phyloP scores from a whole-genome alignment of 2,329 filamentous ascomycete species.

The Daldinia sp. region DNA sequence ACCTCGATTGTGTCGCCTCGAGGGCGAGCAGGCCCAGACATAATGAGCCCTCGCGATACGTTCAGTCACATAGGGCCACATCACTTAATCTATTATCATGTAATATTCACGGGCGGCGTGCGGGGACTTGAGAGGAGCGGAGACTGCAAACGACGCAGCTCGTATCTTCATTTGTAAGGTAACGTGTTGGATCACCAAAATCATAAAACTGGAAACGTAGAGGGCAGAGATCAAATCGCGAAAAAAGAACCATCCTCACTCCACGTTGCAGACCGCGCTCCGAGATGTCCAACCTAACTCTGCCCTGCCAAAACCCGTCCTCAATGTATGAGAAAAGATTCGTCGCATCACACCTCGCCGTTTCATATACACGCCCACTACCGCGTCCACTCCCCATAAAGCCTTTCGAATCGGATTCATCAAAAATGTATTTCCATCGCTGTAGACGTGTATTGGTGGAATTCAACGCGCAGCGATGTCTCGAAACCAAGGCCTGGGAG shows the following conservation, averaged over 20 bases:
- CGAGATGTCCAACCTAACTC: slow-evolving; percentile 45
- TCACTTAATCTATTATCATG: slow-evolving; percentile 3
- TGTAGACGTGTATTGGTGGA: not conserved
- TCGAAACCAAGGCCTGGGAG: not conserved
- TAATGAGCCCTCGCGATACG: not conserved
- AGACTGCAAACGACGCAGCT: not conserved
- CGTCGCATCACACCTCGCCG: slow-evolving; percentile 32
- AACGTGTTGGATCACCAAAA: slow-evolving; percentile 17
- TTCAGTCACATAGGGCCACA: not conserved
- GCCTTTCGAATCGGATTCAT: slow-evolving; percentile 11
- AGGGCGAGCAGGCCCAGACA: not conserved
- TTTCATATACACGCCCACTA: slow-evolving; percentile 39
- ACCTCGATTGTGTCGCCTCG: not conserved
- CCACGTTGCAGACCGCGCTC: slow-evolving; percentile 29
- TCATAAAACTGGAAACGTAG: slow-evolving; percentile 18
- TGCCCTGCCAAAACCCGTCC: slow-evolving; percentile 40
- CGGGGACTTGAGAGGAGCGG: not conserved
- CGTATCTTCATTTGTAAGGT: slow-evolving; percentile 13
- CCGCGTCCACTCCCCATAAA: not conserved
- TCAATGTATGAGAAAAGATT: slow-evolving; percentile 44
- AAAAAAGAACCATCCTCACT: slow-evolving; percentile 35
- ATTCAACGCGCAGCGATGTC: not conserved
- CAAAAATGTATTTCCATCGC: slow-evolving; percentile 14
- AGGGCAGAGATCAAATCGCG: slow-evolving; percentile 23
- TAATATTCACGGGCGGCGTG: not conserved